phyloP scores from a whole-genome alignment of 2,329 filamentous ascomycete genomes.

The Paraphoma chrysanthemicola region DNA sequence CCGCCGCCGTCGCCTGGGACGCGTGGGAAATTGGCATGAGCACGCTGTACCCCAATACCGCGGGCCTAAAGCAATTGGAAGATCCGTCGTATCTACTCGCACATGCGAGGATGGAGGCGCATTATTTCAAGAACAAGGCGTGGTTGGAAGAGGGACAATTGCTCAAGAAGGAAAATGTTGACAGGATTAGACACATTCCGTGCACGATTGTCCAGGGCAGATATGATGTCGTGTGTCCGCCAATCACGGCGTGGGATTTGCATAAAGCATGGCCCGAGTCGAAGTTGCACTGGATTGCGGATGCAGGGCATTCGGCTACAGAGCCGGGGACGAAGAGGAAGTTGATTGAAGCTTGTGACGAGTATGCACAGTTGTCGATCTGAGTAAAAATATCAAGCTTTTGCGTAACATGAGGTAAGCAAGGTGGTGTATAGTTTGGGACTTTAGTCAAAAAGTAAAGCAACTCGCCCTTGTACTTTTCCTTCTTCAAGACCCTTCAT shows the following conservation, averaged over 20 bases:
- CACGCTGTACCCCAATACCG: constrained; percentile 27
- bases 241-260: constrained; percentile 53
- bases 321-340: constrained; percentile 36
- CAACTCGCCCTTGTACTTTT: constrained; percentile 20
- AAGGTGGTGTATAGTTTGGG: neutral
- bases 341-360: constrained; percentile 31
- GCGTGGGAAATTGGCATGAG: constrained; percentile 45
- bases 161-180: constrained; percentile 40
- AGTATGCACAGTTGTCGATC: constrained; percentile 20
- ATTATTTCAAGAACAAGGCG: constrained; percentile 53
- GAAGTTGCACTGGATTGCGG: constrained; percentile 38
- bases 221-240: constrained; percentile 56
- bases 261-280: constrained; percentile 49
- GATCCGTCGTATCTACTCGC: constrained; percentile 39
- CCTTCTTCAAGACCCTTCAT: constrained; percentile 24
- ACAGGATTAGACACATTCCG: constrained; percentile 47
- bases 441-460: constrained; percentile 13
- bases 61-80: constrained; percentile 30
- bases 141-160: constrained; percentile 54
- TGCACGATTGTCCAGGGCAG: constrained; percentile 54
- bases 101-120: constrained; percentile 53
- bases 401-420: too few species aligned
- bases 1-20: constrained; percentile 48
- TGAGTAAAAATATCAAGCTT: neutral
- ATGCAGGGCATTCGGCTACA: constrained; percentile 44